Evolutionary conservation across 192 early-diverging fungal species (phyloP).

Genomic region (Umbelopsis sp.): DNA sequence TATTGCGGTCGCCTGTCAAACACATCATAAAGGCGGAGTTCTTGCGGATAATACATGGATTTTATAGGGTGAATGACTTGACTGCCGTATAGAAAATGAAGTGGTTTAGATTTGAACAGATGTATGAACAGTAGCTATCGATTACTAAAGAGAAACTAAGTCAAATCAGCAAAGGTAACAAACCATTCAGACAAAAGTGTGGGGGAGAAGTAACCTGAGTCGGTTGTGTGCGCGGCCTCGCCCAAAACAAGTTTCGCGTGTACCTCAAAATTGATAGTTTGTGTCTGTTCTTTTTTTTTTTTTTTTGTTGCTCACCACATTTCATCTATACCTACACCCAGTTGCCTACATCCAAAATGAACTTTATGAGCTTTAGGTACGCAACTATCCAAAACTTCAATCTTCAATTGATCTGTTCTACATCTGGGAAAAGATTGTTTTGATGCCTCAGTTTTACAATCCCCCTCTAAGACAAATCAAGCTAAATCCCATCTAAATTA

Average conservation of each 20-base stretch:
- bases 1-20: neutral
- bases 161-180: too few relatives aligned
- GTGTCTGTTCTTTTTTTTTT: neutral
- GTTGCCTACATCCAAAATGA: neutral
- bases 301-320: neutral
- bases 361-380: slow-evolving; percentile 18
- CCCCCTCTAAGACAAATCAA: neutral
- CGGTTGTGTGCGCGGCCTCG: neutral
- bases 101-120: too few relatives aligned
- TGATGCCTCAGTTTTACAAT: neutral
- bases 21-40: neutral
- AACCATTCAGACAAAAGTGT: too few relatives aligned
- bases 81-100: too few relatives aligned
- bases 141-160: too few relatives aligned
- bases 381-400: neutral
- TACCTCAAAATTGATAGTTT: neutral
- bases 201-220: neutral
- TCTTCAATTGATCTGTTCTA: neutral
- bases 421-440: neutral
- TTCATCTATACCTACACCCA: slow-evolving; percentile 6
- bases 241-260: slow-evolving; percentile 9
- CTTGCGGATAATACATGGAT: neutral
- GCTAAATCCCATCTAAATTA: slow-evolving; percentile 9
- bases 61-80: too few relatives aligned
- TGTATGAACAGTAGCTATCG: too few relatives aligned